Conservation (phyloP, 805 yeast genomes). For the Monosporozyma aerobia region DNA sequence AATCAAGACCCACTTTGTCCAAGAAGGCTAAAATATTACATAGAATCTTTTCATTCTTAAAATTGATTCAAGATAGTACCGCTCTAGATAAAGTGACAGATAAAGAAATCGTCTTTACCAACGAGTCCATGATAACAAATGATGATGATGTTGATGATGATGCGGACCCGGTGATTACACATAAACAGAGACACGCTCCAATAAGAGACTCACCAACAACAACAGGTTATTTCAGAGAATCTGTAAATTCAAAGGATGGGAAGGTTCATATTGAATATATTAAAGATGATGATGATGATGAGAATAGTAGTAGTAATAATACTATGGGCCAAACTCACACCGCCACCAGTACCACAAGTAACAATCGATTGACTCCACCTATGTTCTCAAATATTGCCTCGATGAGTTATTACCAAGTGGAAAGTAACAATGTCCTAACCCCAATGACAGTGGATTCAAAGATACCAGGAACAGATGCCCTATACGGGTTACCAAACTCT, state of each 20-base stretch:
- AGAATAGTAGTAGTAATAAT: neutral
- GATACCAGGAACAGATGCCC: constrained; percentile 63
- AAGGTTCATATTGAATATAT: constrained; percentile 38
- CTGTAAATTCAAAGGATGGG: constrained; percentile 39
- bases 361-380: constrained; percentile 19
- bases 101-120: constrained; percentile 7
- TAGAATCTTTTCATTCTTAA: constrained; percentile 66
- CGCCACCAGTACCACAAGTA: neutral
- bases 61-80: constrained; percentile 71
- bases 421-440: constrained; percentile 20
- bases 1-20: constrained; percentile 53
- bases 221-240: constrained; percentile 16
- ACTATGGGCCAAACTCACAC: neutral
- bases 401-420: constrained; percentile 28
- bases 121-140: constrained; percentile 33
- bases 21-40: constrained; percentile 72
- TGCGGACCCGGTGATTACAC: constrained; percentile 6
- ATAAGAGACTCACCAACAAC: neutral
- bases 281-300: constrained; percentile 1
- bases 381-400: constrained; percentile 36
- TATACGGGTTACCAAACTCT: constrained; percentile 80
- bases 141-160: constrained; percentile 6
- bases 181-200: neutral
- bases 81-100: constrained; percentile 24
- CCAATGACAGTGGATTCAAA: constrained; percentile 36